Base-by-base conservation (phyloP, 2,329 filamentous ascomycete species). In the Nothophaeocryptopus gaeumannii region DNA sequence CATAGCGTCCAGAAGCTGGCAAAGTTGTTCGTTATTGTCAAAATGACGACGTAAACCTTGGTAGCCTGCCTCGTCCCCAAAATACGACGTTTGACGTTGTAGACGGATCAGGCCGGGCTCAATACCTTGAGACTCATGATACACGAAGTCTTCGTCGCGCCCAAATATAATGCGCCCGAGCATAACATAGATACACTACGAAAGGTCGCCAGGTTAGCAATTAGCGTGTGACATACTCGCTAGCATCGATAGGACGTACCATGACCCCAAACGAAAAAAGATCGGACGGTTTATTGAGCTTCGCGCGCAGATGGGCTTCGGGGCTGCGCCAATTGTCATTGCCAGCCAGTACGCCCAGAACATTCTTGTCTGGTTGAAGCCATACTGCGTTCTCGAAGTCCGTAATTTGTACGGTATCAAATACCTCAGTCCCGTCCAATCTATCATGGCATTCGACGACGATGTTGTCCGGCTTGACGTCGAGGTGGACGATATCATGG, bases 321-420 rank as follows among this genome's bases (percentile, higher is more conserved):
- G 41, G 47, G 33, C 47, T 50, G 40, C 47, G 47, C 41, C 40
- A 50, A 39, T 50, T 45, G 13, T 50, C 47, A 35, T 50, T 50
- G 12, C 47, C 47, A 9, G 47, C 47, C 15, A 50, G 35, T 14
- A 45, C n/a, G 13, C 42, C 47, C 13, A 16, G 4, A 33, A 50
- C 16, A 15, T 34, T 39, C 16, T 45, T 50, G 29, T 42, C 41
- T 13, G 47, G 41, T 20, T 12, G 31, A 16, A 45, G 33, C 33
- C 32, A 45, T 9, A 45, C 34, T 12, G 31, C 41, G 12, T 50
- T 40, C 16, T 40, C 38, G 11, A 40, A 26, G 38, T 40, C 38
- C 9, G 38, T 40, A 30, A 40, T 29, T 30, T 40, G 38, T 40
- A 40, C 38, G 15, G 15, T 8, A 30, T 40, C 38, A 8, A 40